phyloP scores from a whole-genome alignment of 2,329 filamentous ascomycete genomes.

The Lachnellula hyalina region DNA sequence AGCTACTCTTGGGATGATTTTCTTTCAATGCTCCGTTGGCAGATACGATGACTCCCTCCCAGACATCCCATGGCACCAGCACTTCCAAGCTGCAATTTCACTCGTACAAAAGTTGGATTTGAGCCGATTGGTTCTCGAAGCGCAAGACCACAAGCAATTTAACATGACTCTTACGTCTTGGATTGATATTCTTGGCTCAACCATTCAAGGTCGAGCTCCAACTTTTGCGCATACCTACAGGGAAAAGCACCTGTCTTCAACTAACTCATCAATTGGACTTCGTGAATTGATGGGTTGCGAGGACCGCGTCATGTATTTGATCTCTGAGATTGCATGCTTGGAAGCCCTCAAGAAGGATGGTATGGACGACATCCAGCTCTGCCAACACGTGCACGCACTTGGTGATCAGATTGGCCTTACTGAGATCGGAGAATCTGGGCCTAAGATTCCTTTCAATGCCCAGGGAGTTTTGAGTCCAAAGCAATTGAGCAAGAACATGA shows the following conservation, averaged over 20 bases:
- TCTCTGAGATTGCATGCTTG: slow-evolving; percentile 94
- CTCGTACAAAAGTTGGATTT: slow-evolving; percentile 83
- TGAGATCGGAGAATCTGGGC: slow-evolving; percentile 56
- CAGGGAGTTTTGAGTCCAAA: slow-evolving; percentile 75
- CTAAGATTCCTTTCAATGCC: slow-evolving; percentile 56
- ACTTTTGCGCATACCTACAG: slow-evolving; percentile 93
- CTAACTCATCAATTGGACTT: slow-evolving; percentile 62
- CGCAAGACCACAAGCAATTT: slow-evolving; percentile 53
- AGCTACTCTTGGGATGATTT: slow-evolving; percentile 89
- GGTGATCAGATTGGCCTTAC: slow-evolving; percentile 81
- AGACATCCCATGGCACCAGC: slow-evolving; percentile 94
- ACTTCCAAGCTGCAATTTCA: slow-evolving; percentile 86
- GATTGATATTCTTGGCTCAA: slow-evolving; percentile 95
- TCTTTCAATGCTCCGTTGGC: slow-evolving; percentile 91
- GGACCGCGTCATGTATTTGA: slow-evolving; percentile 94
- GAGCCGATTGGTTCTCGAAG: slow-evolving; percentile 58
- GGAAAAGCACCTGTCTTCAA: slow-evolving; percentile 75
- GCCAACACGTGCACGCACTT: slow-evolving; percentile 82
- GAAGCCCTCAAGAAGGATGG: slow-evolving; percentile 80
- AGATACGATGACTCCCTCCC: slow-evolving; percentile 77
- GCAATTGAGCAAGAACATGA: slow-evolving; percentile 84
- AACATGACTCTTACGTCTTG: slow-evolving; percentile 92
- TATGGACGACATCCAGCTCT: slow-evolving; percentile 81
- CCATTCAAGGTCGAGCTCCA: slow-evolving; percentile 82
- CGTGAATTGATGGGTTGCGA: slow-evolving; percentile 96